Evolutionary conservation across 106 monocot genomes (phyloP).

Genomic region (Dendrobium chrysotoxum): DNA sequence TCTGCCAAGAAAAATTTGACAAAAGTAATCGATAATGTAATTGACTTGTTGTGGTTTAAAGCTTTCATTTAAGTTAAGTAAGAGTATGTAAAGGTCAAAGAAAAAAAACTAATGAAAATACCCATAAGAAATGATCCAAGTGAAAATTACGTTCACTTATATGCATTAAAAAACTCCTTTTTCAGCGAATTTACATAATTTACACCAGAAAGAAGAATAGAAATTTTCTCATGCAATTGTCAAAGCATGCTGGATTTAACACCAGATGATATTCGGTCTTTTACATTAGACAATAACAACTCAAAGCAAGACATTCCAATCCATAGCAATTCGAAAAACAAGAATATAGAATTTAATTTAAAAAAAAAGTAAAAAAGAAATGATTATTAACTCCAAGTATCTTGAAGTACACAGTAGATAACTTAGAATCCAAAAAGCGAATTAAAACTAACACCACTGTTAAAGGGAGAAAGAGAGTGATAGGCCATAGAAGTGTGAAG

Average conservation of each 20-base stretch:
- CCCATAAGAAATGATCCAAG: not conserved
- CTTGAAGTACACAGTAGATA: no score
- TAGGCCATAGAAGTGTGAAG: not conserved
- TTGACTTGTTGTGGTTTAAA: not conserved
- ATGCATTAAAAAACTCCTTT: not conserved
- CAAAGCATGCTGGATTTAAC: not conserved
- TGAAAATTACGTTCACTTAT: not conserved
- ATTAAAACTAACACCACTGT: not conserved
- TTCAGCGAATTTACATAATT: not conserved
- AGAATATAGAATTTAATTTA: not conserved
- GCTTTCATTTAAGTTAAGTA: not conserved
- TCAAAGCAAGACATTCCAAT: not conserved
- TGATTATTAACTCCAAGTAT: not conserved
- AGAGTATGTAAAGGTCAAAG: not conserved
- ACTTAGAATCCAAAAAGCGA: not conserved
- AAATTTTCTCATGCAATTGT: not conserved
- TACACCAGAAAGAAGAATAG: not conserved
- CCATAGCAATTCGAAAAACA: not conserved
- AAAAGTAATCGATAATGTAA: not conserved
- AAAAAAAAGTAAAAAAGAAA: not conserved
- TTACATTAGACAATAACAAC: not conserved
- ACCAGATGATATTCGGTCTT: not conserved
- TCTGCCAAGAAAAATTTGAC: not conserved
- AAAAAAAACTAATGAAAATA: not conserved
- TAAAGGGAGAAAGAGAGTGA: not conserved